Evolutionary conservation across 306 rosid genomes (phyloP), one percentile per base, ranked within the genome.

Genomic region (Vicia villosa): DNA sequence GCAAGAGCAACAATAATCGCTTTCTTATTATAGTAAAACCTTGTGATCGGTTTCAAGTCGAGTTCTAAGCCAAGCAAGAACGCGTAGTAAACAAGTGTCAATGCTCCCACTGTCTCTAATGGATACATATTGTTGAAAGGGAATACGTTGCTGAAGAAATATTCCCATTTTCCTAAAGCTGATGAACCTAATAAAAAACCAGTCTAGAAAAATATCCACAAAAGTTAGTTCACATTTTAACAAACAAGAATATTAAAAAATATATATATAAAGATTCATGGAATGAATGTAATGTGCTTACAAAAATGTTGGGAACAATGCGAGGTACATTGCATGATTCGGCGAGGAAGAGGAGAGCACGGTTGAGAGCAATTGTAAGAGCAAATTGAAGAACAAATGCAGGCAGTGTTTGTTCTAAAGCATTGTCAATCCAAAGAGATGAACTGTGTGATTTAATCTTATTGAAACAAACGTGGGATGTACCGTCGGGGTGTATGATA

Each of bases 1-100:
- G 21, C 17, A 12, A 28, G 5, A 66, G 80, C 75, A 10, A 78
- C 36, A 51, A 43, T 1, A 11, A 52, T 37, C 20, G 83, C 72
- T 41, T 74, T 82, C 58, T 26, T 78, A 17, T 69, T 63, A 13
- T 19, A 57, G 22, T 37, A 57, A 5, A 65, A 59, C 2, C 60
- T 56, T 3, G 0, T 37, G 28, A 82, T 42, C n/a, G 73, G 52
- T 24, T 66, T 74, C 47, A 82, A 28, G 8, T 82, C 83, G 15
- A 82, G n/a, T 10, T 82, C 83, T 20, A 78, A 50, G 4, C 86
- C 86, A 30, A 74, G 8, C 69, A 82, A 66, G 73, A 82, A 82
- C 43, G 61, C 65, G 19, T 82, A 78, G 75, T 82, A 82, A 36
- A 82, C 72, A 22, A 82, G 78, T 34, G 24, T 45, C 36, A 74